Base-by-base conservation (phyloP, 73 alveolate species). In the Symbiodinium natans region DNA sequence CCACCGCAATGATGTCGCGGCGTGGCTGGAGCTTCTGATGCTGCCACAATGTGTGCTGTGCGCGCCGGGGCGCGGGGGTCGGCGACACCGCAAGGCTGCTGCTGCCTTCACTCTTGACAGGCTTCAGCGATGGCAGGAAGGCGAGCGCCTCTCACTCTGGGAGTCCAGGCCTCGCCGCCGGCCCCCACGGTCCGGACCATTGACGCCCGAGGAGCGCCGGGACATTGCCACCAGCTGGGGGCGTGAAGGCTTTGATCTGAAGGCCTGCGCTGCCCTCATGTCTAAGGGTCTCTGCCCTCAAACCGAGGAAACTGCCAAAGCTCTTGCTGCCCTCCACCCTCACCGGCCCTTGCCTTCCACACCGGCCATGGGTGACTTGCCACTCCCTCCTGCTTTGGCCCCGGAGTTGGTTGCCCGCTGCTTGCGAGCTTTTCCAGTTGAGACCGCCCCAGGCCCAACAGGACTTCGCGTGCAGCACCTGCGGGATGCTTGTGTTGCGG, bases 61-160 rank as follows among this genome's bases (percentile, higher is more conserved):
- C 42, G 43, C 46, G 1, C 86, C 86, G 0, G 46, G n/a, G n/a
- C 85, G 85, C 43, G 85, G 85, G 0, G 85, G 85, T 8, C 85
- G 85, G 42, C 34, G 39, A 46, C 86, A 34, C 43, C 86, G 27
- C n/a, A 36, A 40, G 7, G 43, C 86, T 33, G 68, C 71, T 10
- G 71, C 63, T 19, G 89, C 89, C 34, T 13, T 3, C 89, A 29
- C n/a, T 9, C 86, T 33, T 7, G n/a, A 75, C n/a, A 27, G 43
- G 42, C n/a, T 40, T 8, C 36, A 17, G 10, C 46, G 46, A 13
- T 36, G 46, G 88, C 88, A 82, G n/a, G 88, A 82, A 38, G 88
- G 88, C 33, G 88, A 82, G 88, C 88, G 88, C 23, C 27, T n/a
- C 63, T 82, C 88, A 11, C 68, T 82, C 38, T 82, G 88, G 88